phyloP scores from a whole-genome alignment of 2,329 filamentous ascomycete species.

The Epichloe gansuensis region DNA sequence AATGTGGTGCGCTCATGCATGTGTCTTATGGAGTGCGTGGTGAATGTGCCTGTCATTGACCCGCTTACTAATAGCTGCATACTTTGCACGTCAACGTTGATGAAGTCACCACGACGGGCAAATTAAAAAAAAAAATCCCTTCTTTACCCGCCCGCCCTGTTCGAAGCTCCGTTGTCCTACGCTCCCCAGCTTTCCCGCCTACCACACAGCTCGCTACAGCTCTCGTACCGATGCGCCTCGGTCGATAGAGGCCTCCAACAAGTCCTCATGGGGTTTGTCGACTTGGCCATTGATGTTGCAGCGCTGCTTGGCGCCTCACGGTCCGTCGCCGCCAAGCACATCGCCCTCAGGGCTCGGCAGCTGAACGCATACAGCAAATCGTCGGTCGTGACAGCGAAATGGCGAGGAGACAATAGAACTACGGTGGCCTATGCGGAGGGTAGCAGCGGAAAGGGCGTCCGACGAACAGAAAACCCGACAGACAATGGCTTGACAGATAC shows the following conservation, averaged over 20 bases:
- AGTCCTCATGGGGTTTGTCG: conserved; percentile 46
- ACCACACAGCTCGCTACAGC: not conserved
- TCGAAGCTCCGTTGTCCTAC: no score
- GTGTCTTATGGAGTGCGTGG: not conserved
- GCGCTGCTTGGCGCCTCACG: conserved; percentile 59
- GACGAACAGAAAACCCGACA: not conserved
- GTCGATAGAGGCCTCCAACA: conserved; percentile 12
- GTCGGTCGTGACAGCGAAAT: conserved; percentile 28
- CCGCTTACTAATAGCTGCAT: not conserved
- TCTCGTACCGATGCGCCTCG: conserved; percentile 13
- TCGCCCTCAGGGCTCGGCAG: conserved; percentile 44
- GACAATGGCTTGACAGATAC: not conserved
- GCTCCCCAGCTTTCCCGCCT: not conserved
- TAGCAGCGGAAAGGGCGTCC: not conserved
- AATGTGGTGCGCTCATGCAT: not conserved
- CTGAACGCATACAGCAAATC: conserved; percentile 37
- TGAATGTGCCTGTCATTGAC: not conserved
- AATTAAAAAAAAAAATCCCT: not conserved
- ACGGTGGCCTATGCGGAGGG: not conserved
- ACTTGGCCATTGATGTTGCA: conserved; percentile 55
- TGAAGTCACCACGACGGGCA: not conserved
- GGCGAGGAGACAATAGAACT: conserved; percentile 16
- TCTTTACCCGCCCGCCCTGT: not conserved
- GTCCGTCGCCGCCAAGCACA: conserved; percentile 51
- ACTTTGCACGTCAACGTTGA: not conserved